Conservation (phyloP, 208 protist species). For the Trypanosoma caninum region DNA sequence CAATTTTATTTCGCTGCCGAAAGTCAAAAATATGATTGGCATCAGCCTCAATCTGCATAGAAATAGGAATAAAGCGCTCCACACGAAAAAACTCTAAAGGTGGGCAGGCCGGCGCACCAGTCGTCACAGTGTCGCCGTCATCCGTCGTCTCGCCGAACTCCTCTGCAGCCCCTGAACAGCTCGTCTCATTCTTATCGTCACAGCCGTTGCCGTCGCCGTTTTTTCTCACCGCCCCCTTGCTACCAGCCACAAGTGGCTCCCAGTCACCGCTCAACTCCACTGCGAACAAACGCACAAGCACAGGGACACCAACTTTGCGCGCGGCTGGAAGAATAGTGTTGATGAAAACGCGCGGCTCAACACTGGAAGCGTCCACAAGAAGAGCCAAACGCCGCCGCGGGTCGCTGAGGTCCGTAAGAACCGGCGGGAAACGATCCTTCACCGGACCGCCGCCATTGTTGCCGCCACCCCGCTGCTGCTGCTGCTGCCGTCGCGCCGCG, state of each 20-base stretch:
- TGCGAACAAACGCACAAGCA: conserved; percentile 75
- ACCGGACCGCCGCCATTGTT: conserved; percentile 30
- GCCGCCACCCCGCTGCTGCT: background rate
- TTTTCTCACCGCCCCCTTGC: background rate
- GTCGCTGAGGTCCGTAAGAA: conserved; percentile 56
- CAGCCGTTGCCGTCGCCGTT: background rate
- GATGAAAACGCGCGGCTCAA: conserved; percentile 40
- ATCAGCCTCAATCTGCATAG: conserved; percentile 89
- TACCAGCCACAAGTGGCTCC: conserved; percentile 43
- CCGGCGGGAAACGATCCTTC: conserved; percentile 76
- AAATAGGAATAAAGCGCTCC: conserved; percentile 80
- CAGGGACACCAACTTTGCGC: conserved; percentile 66
- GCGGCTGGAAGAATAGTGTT: conserved; percentile 59
- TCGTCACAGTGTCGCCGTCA: too few species aligned
- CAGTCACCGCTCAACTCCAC: conserved; percentile 65
- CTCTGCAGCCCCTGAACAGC: background rate
- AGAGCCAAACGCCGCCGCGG: conserved; percentile 72
- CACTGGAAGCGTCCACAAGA: conserved; percentile 69
- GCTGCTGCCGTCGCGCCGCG: background rate
- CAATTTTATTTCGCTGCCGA: conserved; percentile 64
- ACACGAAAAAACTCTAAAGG: conserved; percentile 76
- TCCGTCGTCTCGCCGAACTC: too few species aligned
- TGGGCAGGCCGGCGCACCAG: conserved; percentile 1
- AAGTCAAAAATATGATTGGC: conserved; percentile 82
- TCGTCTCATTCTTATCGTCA: background rate